phyloP scores from a whole-genome alignment of 768 basidiomycete species.

The Pleurotus eryngii region DNA sequence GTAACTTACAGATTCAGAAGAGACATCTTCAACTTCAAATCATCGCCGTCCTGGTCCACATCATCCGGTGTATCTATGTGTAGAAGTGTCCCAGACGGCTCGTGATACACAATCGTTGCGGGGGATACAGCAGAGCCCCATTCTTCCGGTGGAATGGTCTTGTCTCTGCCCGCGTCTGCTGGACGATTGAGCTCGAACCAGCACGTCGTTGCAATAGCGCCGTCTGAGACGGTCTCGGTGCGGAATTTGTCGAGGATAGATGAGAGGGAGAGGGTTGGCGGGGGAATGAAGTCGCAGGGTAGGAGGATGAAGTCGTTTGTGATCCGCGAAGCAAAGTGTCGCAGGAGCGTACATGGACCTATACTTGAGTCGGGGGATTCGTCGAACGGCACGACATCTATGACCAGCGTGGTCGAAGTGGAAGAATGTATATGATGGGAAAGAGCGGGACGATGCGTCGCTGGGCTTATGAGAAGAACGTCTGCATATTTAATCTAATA shows the following conservation, averaged over 20 bases:
- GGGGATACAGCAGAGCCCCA: constrained; percentile 51
- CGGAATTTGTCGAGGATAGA: constrained; percentile 80
- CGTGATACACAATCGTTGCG: constrained; percentile 66
- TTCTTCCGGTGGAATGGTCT: constrained; percentile 56
- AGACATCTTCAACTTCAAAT: constrained; percentile 72
- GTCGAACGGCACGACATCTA: constrained; percentile 81
- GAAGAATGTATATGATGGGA: constrained; percentile 85
- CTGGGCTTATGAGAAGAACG: constrained; percentile 82
- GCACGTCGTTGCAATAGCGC: constrained; percentile 61
- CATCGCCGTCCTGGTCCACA: constrained; percentile 63
- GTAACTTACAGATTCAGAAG: constrained; percentile 58
- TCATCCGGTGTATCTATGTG: constrained; percentile 73
- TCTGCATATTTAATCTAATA: constrained; percentile 42
- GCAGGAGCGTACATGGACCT: constrained; percentile 74
- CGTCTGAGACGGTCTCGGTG: constrained; percentile 60
- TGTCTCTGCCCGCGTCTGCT: constrained; percentile 32
- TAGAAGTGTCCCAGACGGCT: constrained; percentile 59
- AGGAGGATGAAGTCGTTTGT: constrained; percentile 84
- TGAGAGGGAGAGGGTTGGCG: constrained; percentile 66
- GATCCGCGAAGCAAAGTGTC: constrained; percentile 74
- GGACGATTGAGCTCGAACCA: constrained; percentile 53
- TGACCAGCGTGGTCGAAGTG: constrained; percentile 59
- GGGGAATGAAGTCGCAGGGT: constrained; percentile 88
- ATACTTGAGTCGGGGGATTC: constrained; percentile 62
- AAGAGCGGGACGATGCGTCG: constrained; percentile 68